Evolutionary conservation across 805 yeast species (phyloP), one percentile per base, ranked within the genome.

Genomic region (Schizosaccharomyces cryophilus): DNA sequence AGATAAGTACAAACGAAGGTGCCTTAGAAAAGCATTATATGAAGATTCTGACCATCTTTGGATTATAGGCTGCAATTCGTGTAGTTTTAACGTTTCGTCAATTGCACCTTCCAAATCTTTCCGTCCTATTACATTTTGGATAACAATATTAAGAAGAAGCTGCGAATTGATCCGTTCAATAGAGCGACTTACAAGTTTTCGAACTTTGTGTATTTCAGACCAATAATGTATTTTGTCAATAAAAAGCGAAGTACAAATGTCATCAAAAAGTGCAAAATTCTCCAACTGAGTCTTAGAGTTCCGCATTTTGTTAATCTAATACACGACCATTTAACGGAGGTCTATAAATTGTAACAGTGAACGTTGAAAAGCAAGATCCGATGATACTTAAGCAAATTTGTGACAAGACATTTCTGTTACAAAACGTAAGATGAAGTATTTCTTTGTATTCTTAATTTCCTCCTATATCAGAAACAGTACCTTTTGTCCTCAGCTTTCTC

Each of bases 1-100:
- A 40, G 66, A 66, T 26, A 76, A 61, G 62, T 77, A 77, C 42
- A 73, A 67, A 38, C 64, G 64, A 1, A 71, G 66, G 60, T 76
- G 78, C 40, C 64, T 64, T 35, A 66, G 70, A 61, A 77, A 76
- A 15, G 30, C 60, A 19, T 19, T n/a, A 5, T 15, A 6, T 6
- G 38, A 38, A 24, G 47, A 21, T 6, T 17, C 45, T 11, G 30
- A 26, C 30, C 30, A 35, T 21, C 38, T 21, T 17, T 21, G 42
- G 9, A 26, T 30, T 17, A 31, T 15, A 29, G 30, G 30, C 24
- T 56, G 19, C n/a, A 56, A 15, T 29, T 35, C 42, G 7, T n/a
- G 60, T 9, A 40, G n/a, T 9, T 11, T 19, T 5, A 26, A 35
- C 9, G n/a, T 11, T 17, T 26, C 45, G 11, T 56, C 45, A n/a